Conservation (phyloP, 805 yeast species). For the Lipomyces sp. region DNA sequence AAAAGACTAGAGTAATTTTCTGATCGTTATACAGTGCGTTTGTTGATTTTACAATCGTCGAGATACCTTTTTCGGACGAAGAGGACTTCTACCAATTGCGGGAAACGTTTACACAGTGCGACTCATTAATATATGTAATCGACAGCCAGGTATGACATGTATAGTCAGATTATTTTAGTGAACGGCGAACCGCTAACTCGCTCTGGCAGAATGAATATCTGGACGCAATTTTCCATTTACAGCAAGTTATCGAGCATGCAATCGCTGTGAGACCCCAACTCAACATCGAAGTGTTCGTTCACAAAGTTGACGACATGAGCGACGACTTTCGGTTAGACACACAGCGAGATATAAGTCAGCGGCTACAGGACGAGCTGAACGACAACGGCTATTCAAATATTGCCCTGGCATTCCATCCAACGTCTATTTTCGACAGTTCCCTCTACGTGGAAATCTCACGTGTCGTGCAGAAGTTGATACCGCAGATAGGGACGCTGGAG, state of each 20-base stretch:
- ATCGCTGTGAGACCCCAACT: slow-evolving; percentile 77
- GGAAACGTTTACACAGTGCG: slow-evolving; percentile 49
- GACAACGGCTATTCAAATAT: slow-evolving; percentile 90
- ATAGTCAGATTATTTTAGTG: not conserved
- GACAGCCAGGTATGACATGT: slow-evolving; percentile 49
- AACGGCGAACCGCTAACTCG: slow-evolving; percentile 32
- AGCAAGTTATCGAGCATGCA: slow-evolving; percentile 84
- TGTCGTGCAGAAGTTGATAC: slow-evolving; percentile 85
- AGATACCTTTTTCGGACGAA: slow-evolving; percentile 71
- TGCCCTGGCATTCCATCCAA: slow-evolving; percentile 83
- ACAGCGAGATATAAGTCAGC: slow-evolving; percentile 92
- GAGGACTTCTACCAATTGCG: not conserved
- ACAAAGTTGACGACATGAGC: slow-evolving; percentile 90
- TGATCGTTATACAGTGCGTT: slow-evolving; percentile 47
- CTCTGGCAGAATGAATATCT: slow-evolving; percentile 71
- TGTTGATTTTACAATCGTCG: slow-evolving; percentile 85
- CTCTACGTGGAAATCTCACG: slow-evolving; percentile 93
- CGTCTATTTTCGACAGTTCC: slow-evolving; percentile 93
- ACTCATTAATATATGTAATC: slow-evolving; percentile 89
- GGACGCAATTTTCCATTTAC: slow-evolving; percentile 83
- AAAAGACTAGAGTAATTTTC: not conserved
- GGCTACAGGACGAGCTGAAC: slow-evolving; percentile 87
- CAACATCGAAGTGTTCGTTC: slow-evolving; percentile 88
- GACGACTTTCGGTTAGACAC: slow-evolving; percentile 94
- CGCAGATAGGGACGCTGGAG: slow-evolving; percentile 83